A percentile compares a stretch with the other conserved stretches of the same genome.
These are phyloP conservation scores for Talaromyces sp. DNA, from an alignment of 2,329 filamentous ascomycete genomes.

Conservation along the genomic window DNA sequence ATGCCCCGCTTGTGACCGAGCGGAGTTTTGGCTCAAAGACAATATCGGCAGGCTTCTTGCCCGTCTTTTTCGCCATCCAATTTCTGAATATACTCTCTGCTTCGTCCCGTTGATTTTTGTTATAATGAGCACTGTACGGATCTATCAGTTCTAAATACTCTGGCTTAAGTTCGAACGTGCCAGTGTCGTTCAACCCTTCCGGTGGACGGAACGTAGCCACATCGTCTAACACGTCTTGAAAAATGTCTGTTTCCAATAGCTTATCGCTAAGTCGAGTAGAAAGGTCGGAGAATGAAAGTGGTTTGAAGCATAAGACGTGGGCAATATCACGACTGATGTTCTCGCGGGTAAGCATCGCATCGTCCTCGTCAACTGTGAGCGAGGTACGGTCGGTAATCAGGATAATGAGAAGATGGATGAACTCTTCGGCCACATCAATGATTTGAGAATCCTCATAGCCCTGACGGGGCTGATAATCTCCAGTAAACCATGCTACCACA, in stretches of 20 bases:
- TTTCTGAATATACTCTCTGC: slow-evolving; percentile 85
- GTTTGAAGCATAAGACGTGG: slow-evolving; percentile 94
- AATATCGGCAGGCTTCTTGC: slow-evolving; percentile 74
- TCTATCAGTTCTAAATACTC: slow-evolving; percentile 85
- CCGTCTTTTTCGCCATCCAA: slow-evolving; percentile 81
- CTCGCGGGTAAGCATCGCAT: slow-evolving; percentile 54
- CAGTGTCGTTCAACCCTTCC: slow-evolving; percentile 86
- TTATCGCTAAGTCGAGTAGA: slow-evolving; percentile 81
- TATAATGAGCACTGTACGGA: slow-evolving; percentile 93
- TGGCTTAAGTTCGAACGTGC: slow-evolving; percentile 87
- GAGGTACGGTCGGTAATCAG: slow-evolving; percentile 84
- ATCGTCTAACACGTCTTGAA: slow-evolving; percentile 76
- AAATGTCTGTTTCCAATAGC: slow-evolving; percentile 82
- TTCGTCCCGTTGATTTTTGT: slow-evolving; percentile 94
- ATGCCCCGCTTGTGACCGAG: slow-evolving; percentile 71
- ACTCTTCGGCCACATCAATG: slow-evolving; percentile 90
- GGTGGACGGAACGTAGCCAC: slow-evolving; percentile 87
- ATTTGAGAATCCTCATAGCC: slow-evolving; percentile 84
- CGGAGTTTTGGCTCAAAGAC: slow-evolving; percentile 86
- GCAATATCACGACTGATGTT: slow-evolving; percentile 84
- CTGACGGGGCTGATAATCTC: slow-evolving; percentile 68
- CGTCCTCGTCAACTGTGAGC: slow-evolving; percentile 48
- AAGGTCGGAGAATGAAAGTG: slow-evolving; percentile 90
- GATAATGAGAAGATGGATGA: slow-evolving; percentile 88
- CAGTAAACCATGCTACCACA: slow-evolving; percentile 80